Evolutionary conservation across 2,329 filamentous ascomycete genomes (phyloP).

Genomic region (Diplodia intermedia): DNA sequence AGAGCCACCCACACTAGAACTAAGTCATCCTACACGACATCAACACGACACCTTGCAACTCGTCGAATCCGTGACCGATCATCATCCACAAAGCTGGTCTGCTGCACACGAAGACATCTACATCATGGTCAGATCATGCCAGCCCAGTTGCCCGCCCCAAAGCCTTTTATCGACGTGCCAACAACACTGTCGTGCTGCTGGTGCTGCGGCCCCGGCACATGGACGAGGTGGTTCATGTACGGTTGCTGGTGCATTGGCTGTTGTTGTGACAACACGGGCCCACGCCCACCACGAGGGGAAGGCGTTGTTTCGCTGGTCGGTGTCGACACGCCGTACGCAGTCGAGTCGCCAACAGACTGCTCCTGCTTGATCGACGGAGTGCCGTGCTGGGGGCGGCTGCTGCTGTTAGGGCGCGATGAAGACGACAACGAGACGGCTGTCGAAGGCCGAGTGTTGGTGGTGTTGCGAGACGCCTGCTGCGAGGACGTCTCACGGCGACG

Average conservation of each 20-base stretch:
- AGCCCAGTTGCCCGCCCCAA: constrained; percentile 14
- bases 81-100: no score
- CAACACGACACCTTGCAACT: constrained; percentile 14
- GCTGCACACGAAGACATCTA: constrained; percentile 19
- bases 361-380: constrained; percentile 14
- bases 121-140: constrained; percentile 25
- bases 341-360: constrained; percentile 1
- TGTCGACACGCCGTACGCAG: constrained; percentile 4
- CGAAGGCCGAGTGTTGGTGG: constrained; percentile 9
- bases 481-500: constrained; percentile 50
- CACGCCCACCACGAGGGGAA: constrained; percentile 22
- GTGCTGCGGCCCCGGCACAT: constrained; percentile 17
- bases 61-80: no score
- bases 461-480: constrained; percentile 32
- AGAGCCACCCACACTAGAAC: constrained; percentile 8
- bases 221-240: constrained; percentile 28
- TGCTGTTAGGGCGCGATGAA: constrained; percentile 23
- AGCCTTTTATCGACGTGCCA: constrained; percentile 12
- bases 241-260: constrained; percentile 15
- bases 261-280: background rate
- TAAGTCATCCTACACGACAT: constrained; percentile 18
- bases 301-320: constrained; percentile 4
- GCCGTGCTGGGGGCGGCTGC: constrained; percentile 4
- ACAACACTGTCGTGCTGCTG: constrained; percentile 27
- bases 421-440: constrained; percentile 5